Conservation (phyloP, 2,329 filamentous ascomycete species). For the Diatrype stigma region DNA sequence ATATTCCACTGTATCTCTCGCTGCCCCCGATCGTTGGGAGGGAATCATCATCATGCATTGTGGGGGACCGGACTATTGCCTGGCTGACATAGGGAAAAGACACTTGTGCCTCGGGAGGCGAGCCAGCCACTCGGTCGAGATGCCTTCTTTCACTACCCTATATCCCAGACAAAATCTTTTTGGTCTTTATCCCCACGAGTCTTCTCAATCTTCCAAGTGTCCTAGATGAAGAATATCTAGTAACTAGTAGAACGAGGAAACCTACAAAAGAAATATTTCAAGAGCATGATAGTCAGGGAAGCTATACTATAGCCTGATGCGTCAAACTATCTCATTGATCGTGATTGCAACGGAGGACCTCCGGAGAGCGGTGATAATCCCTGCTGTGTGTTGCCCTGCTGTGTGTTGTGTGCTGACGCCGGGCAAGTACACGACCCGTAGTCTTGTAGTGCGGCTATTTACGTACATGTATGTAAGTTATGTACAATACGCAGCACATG, state of each 20-base stretch:
- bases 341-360: too few relatives aligned
- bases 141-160: constrained; percentile 6
- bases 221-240: constrained; percentile 23
- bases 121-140: background rate
- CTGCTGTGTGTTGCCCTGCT: too few relatives aligned
- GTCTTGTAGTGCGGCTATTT: too few relatives aligned
- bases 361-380: too few relatives aligned
- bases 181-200: constrained; percentile 9
- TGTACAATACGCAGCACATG: too few relatives aligned
- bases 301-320: too few relatives aligned
- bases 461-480: too few relatives aligned
- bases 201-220: constrained; percentile 14
- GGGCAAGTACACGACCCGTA: too few relatives aligned
- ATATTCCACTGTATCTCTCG: background rate
- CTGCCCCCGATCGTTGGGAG: background rate
- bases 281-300: background rate
- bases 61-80: background rate
- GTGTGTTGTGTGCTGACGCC: too few relatives aligned
- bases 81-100: background rate
- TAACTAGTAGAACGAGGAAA: constrained; percentile 20
- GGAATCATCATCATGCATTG: background rate
- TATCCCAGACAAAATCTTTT: constrained; percentile 11
- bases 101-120: background rate
- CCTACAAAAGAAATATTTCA: constrained; percentile 13
- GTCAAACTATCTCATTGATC: too few relatives aligned